These are phyloP conservation scores for Penicillium maclennaniae DNA, from an alignment of 495 filamentous ascomycete genomes.

Conservation along the genomic window DNA sequence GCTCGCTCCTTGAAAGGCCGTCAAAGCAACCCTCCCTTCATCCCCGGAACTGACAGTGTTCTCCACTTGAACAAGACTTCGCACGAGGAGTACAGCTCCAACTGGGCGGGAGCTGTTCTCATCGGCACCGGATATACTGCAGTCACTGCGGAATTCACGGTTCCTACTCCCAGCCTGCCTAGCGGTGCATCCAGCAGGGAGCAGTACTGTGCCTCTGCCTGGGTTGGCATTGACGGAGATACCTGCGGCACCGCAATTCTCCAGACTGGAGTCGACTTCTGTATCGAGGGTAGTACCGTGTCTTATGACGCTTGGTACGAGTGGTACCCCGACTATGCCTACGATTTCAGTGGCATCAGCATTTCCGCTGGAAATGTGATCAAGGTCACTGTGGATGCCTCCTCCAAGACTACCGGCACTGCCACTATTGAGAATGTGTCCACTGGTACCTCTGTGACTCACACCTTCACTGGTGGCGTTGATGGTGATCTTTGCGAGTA, in stretches of 20 bases:
- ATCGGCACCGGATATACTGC: constrained; percentile 40
- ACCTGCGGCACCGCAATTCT: constrained; percentile 51
- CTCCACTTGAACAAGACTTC: constrained; percentile 23
- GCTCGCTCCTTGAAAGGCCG: constrained; percentile 9
- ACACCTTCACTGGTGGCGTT: constrained; percentile 38
- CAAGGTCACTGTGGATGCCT: constrained; percentile 46
- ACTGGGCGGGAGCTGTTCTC: constrained; percentile 55
- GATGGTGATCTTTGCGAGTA: constrained; percentile 24
- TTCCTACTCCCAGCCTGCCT: constrained; percentile 45
- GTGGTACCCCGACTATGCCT: constrained; percentile 55
- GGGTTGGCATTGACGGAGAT: constrained; percentile 57
- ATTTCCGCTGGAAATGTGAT: constrained; percentile 52
- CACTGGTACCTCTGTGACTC: constrained; percentile 46
- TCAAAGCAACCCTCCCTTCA: constrained; percentile 22
- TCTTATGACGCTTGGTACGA: constrained; percentile 57
- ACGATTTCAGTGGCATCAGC: constrained; percentile 46
- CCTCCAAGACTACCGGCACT: constrained; percentile 41
- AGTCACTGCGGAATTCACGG: constrained; percentile 47
- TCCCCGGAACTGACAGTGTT: constrained; percentile 22
- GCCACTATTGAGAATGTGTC: constrained; percentile 49
- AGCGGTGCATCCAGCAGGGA: constrained; percentile 32
- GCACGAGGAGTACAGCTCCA: constrained; percentile 43
- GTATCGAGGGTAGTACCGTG: constrained; percentile 27
- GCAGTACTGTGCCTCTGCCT: constrained; percentile 53
- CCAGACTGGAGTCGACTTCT: constrained; percentile 56